Percentiles rank a stretch among this genome's conserved stretches.
These are phyloP conservation scores for Samsoniella hepiali DNA, from an alignment of 2,329 filamentous ascomycete species.

Conservation along the genomic window DNA sequence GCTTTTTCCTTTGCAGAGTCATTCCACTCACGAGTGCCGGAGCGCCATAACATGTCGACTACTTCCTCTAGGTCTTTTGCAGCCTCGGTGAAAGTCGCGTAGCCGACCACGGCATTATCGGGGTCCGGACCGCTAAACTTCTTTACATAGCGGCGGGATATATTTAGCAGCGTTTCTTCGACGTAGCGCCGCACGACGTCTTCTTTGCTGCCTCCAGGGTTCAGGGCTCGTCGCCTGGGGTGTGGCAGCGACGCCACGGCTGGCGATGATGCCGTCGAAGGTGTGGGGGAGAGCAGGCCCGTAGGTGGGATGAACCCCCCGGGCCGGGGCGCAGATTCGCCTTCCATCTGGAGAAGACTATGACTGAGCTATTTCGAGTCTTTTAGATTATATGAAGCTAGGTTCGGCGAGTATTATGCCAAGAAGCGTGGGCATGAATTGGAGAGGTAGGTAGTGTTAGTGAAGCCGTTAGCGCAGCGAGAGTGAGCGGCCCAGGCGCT, in stretches of 20 bases:
- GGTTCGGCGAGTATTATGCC: not conserved
- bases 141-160: conserved; percentile 59
- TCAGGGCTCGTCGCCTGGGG: conserved; percentile 50
- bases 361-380: too few species aligned
- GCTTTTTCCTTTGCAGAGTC: not conserved
- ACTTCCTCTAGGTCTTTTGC: conserved; percentile 71
- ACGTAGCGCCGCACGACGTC: conserved; percentile 57
- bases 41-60: conserved; percentile 80
- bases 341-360: conserved; percentile 25
- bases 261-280: conserved; percentile 45
- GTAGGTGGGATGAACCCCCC: conserved; percentile 51
- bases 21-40: conserved; percentile 69
- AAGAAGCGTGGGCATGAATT: not conserved
- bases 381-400: not conserved
- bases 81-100: conserved; percentile 63
- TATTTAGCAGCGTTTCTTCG: conserved; percentile 49
- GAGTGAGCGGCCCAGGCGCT: not conserved
- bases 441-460: conserved; percentile 5
- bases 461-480: not conserved
- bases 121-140: conserved; percentile 49
- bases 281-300: conserved; percentile 53
- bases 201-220: conserved; percentile 57
- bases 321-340: conserved; percentile 26
- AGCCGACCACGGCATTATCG: conserved; percentile 49
- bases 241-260: conserved; percentile 47